Conservation (phyloP, 306 rosid genomes). For the Canavalia gladiata region DNA sequence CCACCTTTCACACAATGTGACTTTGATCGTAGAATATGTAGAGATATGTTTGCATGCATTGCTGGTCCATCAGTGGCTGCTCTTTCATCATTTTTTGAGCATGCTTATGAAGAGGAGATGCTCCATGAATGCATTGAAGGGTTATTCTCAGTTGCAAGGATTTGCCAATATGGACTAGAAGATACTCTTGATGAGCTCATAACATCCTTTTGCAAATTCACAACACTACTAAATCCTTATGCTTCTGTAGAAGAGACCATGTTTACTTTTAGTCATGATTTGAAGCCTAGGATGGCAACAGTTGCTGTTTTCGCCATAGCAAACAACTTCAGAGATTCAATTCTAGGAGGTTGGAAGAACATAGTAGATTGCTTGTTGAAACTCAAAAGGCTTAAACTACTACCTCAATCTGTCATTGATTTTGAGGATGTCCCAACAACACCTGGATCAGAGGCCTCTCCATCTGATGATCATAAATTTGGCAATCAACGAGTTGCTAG, state of each 20-base stretch:
- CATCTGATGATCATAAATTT: constrained; percentile 55
- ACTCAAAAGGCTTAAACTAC: constrained; percentile 82
- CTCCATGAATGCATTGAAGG: constrained; percentile 95
- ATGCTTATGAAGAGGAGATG: constrained; percentile 85
- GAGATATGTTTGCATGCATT: constrained; percentile 95
- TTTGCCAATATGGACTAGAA: constrained; percentile 84
- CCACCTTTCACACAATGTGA: constrained; percentile 57
- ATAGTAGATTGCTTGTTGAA: constrained; percentile 87
- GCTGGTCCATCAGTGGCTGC: constrained; percentile 92
- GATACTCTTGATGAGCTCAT: constrained; percentile 92
- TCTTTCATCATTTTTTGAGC: constrained; percentile 85
- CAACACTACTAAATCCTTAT: constrained; percentile 88
- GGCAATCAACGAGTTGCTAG: constrained; percentile 58
- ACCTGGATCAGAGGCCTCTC: constrained; percentile 65
- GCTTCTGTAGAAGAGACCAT: constrained; percentile 93
- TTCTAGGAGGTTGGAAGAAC: constrained; percentile 93
- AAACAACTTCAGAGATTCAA: constrained; percentile 69
- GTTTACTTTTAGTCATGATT: constrained; percentile 79
- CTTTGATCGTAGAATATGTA: constrained; percentile 68
- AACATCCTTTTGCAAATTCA: constrained; percentile 82
- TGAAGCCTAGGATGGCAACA: constrained; percentile 88
- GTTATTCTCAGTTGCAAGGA: constrained; percentile 78
- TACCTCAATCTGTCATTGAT: constrained; percentile 78
- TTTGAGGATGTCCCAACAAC: constrained; percentile 57
- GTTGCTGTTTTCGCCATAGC: constrained; percentile 88